Base-by-base conservation (phyloP, 148 eudicot genomes). In the Camellia sinensis region DNA sequence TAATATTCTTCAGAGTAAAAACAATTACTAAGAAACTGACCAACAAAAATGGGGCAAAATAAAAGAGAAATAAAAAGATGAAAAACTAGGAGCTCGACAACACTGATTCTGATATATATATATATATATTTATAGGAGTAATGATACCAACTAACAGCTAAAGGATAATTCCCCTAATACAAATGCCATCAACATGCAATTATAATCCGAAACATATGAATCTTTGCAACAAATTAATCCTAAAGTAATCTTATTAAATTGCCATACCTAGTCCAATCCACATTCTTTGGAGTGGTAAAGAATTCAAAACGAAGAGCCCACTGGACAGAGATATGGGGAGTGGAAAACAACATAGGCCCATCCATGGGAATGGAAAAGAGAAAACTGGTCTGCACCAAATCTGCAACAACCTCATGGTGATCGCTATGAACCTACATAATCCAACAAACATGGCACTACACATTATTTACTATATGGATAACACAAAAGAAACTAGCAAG, bases 261-360 rank as follows among this genome's bases (percentile, higher is more conserved):
- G 22, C 2, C 77, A 67, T 96, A 96, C 99, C 98, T 93, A 52
- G 90, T 89, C 97, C 97, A 92, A 85, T 93, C 95, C 22, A 92
- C 84, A 82, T 92, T 96, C 85, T 88, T 89, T 64, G 98, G 93
- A 57, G 97, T 91, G 67, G 99, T 91, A 78, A 91, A 89, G 84
- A 93, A 96, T 84, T 96, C 98, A 86, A 96, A 96, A 48, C 98
- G 92, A 21, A 96, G 91, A 82, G 97, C 90, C 99, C 98, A 96
- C 78, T 96, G 97, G 81, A 96, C 92, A 54, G 98, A 86, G 78
- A 92, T 91, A 76, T 84, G 92, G n/a, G 92, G 92, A 61, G 99
- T 93, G 71, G 98, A 88, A 87, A 96, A 96, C 4, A 90, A 91
- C 98, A 93, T 96, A 10, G 99, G 99, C 59, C 99, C 99, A 74